Evolutionary conservation across 139 green algal species (phyloP), one percentile per base, ranked within the genome.

Genomic region (Diplosphaera chodatii): DNA sequence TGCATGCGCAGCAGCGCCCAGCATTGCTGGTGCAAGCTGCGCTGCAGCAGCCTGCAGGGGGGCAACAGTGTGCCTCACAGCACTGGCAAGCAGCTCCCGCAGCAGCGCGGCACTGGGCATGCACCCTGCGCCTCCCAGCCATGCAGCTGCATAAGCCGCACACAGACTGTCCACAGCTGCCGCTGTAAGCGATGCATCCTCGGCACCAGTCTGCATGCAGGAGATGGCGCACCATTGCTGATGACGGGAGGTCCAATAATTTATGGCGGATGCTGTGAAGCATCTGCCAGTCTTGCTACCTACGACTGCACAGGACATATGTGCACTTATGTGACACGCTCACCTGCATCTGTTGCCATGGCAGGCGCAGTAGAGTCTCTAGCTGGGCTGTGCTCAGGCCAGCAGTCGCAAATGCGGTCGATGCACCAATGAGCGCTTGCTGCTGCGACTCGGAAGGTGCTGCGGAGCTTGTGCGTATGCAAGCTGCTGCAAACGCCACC

Each of bases 321-420:
- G n/a, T n/a, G n/a, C n/a, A n/a, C n/a, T n/a, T n/a, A n/a, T n/a
- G n/a, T n/a, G n/a, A n/a, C n/a, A n/a, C n/a, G n/a, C 15, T 1
- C 56, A 21, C 68, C 62, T 75, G 63, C 40, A 74, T 67, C 25
- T 18, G 27, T 5, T 34, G 41, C 73, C 76, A 73, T 3, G 41
- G n/a, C 40, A 82, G 67, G 21, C 63, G 63, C 31, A 82, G 69
- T 55, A 74, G 31, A 3, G 55, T 29, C 3, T 55, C 33, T n/a
- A 77, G 34, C 63, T 70, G 48, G n/a, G 69, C 48, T 18, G 66
- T 33, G 40, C 65, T 20, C 32, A 67, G 32, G n/a, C 23, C 56
- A n/a, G 64, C 3, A 1, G 48, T 32, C n/a, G 41, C 20, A n/a
- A 67, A 67, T 20, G 67, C 23, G 2, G 18, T 16, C 18, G 56